These are phyloP conservation scores for Pyracantha coccinea DNA, from an alignment of 331 rosid genomes.

Conservation along the genomic window DNA sequence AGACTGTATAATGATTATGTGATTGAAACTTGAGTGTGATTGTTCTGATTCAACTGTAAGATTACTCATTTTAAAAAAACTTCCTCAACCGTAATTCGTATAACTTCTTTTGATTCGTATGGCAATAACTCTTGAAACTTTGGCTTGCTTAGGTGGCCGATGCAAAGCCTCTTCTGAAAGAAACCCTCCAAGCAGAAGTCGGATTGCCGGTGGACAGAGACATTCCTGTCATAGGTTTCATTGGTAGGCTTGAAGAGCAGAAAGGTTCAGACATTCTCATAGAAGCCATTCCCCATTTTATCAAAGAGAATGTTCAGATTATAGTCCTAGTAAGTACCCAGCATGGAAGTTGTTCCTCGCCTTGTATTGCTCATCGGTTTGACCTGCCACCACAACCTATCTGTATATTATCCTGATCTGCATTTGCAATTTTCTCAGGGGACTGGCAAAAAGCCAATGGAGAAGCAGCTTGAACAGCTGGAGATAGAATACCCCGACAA, in stretches of 20 bases:
- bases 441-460: slow-evolving; percentile 68
- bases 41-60: slow-evolving; percentile 38
- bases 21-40: not conserved
- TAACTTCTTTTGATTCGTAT: not conserved
- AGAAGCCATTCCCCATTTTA: slow-evolving; percentile 58
- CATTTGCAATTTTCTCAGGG: slow-evolving; percentile 37
- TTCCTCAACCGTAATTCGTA: not conserved
- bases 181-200: slow-evolving; percentile 76
- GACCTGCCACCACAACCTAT: not conserved
- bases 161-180: slow-evolving; percentile 60
- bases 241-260: slow-evolving; percentile 87
- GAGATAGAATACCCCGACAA: slow-evolving; percentile 49
- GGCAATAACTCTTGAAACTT: not conserved
- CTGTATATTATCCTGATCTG: not conserved
- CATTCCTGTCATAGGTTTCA: slow-evolving; percentile 58
- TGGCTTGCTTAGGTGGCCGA: slow-evolving; percentile 33
- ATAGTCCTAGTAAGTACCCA: slow-evolving; percentile 56
- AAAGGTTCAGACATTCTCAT: slow-evolving; percentile 81
- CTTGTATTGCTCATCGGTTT: not conserved
- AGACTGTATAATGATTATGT: not conserved
- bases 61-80: not conserved
- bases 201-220: slow-evolving; percentile 61
- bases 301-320: slow-evolving; percentile 46
- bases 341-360: not conserved
- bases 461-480: slow-evolving; percentile 57